Conservation (phyloP, 768 basidiomycete genomes). For the Kwoniella mangroviensis region DNA sequence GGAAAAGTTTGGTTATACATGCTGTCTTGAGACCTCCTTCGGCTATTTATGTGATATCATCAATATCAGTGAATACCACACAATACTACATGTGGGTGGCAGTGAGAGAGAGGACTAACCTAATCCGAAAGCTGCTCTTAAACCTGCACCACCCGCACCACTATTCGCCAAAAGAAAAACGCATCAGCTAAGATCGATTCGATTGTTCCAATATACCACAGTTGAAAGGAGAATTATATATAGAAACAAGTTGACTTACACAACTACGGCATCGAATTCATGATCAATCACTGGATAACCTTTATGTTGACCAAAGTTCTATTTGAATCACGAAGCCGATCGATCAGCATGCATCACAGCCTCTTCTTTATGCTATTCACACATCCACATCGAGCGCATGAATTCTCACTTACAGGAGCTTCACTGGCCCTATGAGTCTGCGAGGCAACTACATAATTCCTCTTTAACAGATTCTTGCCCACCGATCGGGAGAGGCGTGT, state of each 20-base stretch:
- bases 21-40: conserved; percentile 99
- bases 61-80: conserved; percentile 5
- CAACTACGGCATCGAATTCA: conserved; percentile 97
- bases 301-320: conserved; percentile 56
- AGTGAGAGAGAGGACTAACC: conserved; percentile 25
- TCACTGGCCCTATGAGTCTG: conserved; percentile 52
- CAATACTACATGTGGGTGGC: background rate
- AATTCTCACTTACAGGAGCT: conserved; percentile 48
- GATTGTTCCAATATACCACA: too few species aligned
- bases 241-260: conserved; percentile 65
- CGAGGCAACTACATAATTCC: conserved; percentile 45
- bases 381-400: background rate
- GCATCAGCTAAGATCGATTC: too few species aligned
- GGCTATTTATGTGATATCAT: conserved; percentile 60
- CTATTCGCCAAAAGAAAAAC: conserved; percentile 59
- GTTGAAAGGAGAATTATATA: too few species aligned
- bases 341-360: background rate
- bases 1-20: conserved; percentile 98
- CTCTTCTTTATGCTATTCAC: background rate
- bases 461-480: conserved; percentile 9
- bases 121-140: conserved; percentile 96
- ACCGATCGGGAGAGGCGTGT: conserved; percentile 13
- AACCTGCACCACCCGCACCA: conserved; percentile 96
- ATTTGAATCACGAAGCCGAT: conserved; percentile 4
- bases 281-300: conserved; percentile 94